Evolutionary conservation across 192 early-diverging fungal genomes (phyloP).

Genomic region (Bifiguratus adelaidae): DNA sequence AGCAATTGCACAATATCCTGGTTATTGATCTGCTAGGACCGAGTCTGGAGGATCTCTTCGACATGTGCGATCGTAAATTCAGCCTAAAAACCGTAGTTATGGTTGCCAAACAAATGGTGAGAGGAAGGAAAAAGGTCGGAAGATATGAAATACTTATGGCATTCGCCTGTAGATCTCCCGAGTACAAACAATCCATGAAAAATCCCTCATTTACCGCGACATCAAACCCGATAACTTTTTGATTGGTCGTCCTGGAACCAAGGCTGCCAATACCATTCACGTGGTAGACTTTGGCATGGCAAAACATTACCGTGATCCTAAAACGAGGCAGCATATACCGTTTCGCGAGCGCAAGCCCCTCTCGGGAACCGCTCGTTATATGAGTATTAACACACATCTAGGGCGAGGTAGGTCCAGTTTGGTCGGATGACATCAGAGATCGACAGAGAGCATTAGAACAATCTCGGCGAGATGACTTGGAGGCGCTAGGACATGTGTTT

Average conservation of each 20-base stretch:
- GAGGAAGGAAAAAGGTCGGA: too few species aligned
- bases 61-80: conserved; percentile 25
- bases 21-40: conserved; percentile 46
- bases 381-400: conserved; percentile 72
- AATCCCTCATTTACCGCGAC: conserved; percentile 50
- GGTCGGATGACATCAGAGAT: too few species aligned
- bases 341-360: too few species aligned
- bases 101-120: conserved; percentile 40
- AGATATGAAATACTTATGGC: too few species aligned
- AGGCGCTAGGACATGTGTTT: conserved; percentile 74
- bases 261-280: conserved; percentile 24
- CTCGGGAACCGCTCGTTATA: conserved; percentile 78
- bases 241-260: conserved; percentile 14
- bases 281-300: conserved; percentile 44
- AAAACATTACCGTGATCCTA: conserved; percentile 25
- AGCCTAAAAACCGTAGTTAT: conserved; percentile 30
- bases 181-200: conserved; percentile 18
- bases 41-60: conserved; percentile 30
- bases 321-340: conserved; percentile 18
- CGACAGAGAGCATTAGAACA: too few species aligned
- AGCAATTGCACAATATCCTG: conserved; percentile 30
- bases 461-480: conserved; percentile 76
- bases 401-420: too few species aligned
- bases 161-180: conserved; percentile 11
- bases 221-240: conserved; percentile 77